Base-by-base conservation (phyloP, 108 stramenopile species). In the Conticribra weissflogii region DNA sequence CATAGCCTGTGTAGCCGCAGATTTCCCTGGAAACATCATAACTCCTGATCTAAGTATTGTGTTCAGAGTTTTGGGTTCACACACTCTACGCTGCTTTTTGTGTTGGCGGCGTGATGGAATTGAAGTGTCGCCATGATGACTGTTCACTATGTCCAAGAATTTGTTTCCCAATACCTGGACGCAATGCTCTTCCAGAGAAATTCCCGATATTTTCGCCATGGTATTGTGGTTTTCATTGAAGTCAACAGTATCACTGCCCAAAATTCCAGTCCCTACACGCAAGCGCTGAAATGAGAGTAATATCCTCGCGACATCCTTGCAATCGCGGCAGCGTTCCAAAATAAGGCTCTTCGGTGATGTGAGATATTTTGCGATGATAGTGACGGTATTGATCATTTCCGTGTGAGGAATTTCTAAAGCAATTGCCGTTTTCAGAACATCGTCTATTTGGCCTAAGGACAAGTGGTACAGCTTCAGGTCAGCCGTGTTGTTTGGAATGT, bases 41-140 rank as follows among this genome's bases (percentile, higher is more conserved):
- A 82, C 72, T 9, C 68, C 69, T 18, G 79, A 85, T 52, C 88
- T 66, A 32, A 89, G 21, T 36, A 86, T 72, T 21, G 54, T 72
- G 21, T 45, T 48, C 63, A 78, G 41, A 45, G 74, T 71, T 49
- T 70, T 76, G 54, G 61, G 53, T 34, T 68, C 66, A 63, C 74
- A 76, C 21, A 46, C 66, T 32, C 57, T 36, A 19, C 31, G 32
- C 53, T 48, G 27, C 63, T 69, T 80, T 25, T 63, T 63, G 28
- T 70, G 52, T 45, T 3, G 14, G 25, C 27, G 17, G 7, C 12
- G 36, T 41, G 36, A 12, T 41, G 5, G 36, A 5, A 12, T 5
- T 9, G 46, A 14, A 18, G n/a, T 31, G 1, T 32, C 2, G 31
- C 12, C 50, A 19, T 12, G 31, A 4, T 66, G 17, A 3, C 23